Percentiles rank a stretch among this genome's conserved stretches.
Evolutionary conservation across 257 asterid genomes (phyloP).

Genomic region (Linaria vulgaris): DNA sequence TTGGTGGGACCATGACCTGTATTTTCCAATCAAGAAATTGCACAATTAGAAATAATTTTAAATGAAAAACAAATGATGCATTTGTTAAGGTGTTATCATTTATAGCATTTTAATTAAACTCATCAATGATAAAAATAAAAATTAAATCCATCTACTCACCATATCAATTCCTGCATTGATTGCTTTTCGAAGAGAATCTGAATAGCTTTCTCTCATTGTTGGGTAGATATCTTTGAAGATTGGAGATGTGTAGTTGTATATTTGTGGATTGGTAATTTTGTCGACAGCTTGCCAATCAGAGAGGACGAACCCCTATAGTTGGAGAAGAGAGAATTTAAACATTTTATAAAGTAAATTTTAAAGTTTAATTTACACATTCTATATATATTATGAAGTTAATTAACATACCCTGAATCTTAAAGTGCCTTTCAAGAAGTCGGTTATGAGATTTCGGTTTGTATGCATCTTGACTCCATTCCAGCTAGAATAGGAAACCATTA

Average conservation of each 20-base stretch:
- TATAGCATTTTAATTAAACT: too few relatives aligned
- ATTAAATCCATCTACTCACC: constrained; percentile 2
- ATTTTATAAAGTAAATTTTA: too few relatives aligned
- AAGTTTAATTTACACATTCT: too few relatives aligned
- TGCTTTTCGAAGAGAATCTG: constrained; percentile 23
- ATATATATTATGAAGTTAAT: not conserved
- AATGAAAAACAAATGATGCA: too few relatives aligned
- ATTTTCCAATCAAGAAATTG: not conserved
- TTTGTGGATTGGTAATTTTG: constrained; percentile 21
- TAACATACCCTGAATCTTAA: constrained; percentile 30
- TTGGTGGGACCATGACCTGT: constrained; percentile 33
- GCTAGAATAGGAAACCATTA: constrained; percentile 35
- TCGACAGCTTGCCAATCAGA: constrained; percentile 31
- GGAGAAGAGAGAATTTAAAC: not conserved
- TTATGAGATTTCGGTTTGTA: constrained; percentile 23
- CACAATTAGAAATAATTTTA: too few relatives aligned
- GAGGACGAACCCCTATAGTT: constrained; percentile 25
- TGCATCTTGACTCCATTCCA: constrained; percentile 39
- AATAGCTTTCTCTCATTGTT: constrained; percentile 2
- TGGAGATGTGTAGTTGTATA: constrained; percentile 8
- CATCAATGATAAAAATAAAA: not conserved
- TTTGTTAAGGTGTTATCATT: too few relatives aligned
- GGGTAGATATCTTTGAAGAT: constrained; percentile 11
- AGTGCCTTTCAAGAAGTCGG: constrained; percentile 26
- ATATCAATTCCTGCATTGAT: constrained; percentile 32